Evolutionary conservation across 306 rosid species (phyloP).

Genomic region (Cicer arietinum): DNA sequence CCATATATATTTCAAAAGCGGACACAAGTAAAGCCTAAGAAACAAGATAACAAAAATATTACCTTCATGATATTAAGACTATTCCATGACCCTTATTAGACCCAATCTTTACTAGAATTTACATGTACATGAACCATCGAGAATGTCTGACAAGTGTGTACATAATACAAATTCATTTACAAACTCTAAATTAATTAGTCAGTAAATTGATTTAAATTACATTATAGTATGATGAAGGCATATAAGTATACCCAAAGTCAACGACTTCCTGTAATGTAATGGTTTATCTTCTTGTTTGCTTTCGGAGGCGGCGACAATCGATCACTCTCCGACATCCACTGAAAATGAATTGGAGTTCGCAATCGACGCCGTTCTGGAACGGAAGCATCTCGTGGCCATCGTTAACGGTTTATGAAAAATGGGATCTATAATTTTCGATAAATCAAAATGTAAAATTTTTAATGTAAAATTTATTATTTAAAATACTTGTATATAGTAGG

Average conservation of each 20-base stretch:
- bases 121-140: slow-evolving; percentile 94
- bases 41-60: slow-evolving; percentile 22
- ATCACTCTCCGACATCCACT: no score
- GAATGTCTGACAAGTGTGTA: slow-evolving; percentile 84
- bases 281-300: no score
- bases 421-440: no score
- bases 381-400: no score
- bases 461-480: no score
- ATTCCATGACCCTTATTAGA: slow-evolving; percentile 91
- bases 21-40: slow-evolving; percentile 17
- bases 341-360: no score
- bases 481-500: no score
- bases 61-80: slow-evolving; percentile 93
- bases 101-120: slow-evolving; percentile 64
- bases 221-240: slow-evolving; percentile 16
- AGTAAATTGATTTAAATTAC: slow-evolving; percentile 19
- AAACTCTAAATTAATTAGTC: slow-evolving; percentile 32
- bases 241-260: slow-evolving; percentile 67
- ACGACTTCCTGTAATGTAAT: slow-evolving; percentile 56
- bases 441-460: no score
- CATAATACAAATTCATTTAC: slow-evolving; percentile 55
- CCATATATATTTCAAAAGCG: slow-evolving; percentile 35
- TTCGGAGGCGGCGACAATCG: no score
- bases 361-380: no score
- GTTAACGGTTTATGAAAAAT: no score